Conservation (phyloP, 208 protist genomes). For the Crithidia thermophila region DNA sequence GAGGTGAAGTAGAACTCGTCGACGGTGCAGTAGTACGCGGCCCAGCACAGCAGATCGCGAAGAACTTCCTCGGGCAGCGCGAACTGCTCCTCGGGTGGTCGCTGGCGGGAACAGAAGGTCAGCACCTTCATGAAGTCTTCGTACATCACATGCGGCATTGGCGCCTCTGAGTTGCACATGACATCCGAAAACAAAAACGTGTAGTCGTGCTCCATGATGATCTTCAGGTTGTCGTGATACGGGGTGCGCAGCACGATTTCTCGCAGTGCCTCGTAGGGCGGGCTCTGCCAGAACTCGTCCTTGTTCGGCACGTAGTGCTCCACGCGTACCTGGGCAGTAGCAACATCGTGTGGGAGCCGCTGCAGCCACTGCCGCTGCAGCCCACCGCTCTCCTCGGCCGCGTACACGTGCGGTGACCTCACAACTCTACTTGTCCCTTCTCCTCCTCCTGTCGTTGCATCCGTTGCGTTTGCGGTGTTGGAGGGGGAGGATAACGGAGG, state of each 20-base stretch:
- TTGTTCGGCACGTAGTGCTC: conserved; percentile 59
- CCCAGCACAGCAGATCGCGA: conserved; percentile 59
- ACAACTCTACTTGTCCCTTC: too few species aligned
- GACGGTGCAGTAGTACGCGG: conserved; percentile 67
- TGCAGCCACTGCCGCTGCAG: conserved; percentile 59
- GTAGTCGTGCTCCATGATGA: conserved; percentile 80
- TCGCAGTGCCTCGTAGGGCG: conserved; percentile 67
- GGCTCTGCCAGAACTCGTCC: conserved; percentile 61
- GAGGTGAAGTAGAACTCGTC: conserved; percentile 81
- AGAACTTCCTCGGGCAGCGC: conserved; percentile 48
- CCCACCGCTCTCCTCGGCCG: conserved; percentile 54
- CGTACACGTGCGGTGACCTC: conserved; percentile 32
- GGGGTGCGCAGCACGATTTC: conserved; percentile 44
- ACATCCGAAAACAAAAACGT: conserved; percentile 67
- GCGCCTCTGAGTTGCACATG: conserved; percentile 59
- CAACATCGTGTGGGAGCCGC: conserved; percentile 6
- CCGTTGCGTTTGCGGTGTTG: conserved; percentile 4
- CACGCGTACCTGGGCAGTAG: conserved; percentile 10
- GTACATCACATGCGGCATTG: conserved; percentile 87
- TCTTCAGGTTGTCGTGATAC: conserved; percentile 69
- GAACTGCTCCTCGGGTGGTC: conserved; percentile 85
- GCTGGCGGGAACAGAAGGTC: conserved; percentile 78
- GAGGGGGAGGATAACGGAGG: conserved; percentile 31
- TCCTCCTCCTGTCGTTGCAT: conserved; percentile 31
- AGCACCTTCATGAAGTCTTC: conserved; percentile 87